Percentiles rank a stretch among this genome's conserved stretches.
phyloP scores from a whole-genome alignment of 345 rosid genomes.

The Dimocarpus longan region DNA sequence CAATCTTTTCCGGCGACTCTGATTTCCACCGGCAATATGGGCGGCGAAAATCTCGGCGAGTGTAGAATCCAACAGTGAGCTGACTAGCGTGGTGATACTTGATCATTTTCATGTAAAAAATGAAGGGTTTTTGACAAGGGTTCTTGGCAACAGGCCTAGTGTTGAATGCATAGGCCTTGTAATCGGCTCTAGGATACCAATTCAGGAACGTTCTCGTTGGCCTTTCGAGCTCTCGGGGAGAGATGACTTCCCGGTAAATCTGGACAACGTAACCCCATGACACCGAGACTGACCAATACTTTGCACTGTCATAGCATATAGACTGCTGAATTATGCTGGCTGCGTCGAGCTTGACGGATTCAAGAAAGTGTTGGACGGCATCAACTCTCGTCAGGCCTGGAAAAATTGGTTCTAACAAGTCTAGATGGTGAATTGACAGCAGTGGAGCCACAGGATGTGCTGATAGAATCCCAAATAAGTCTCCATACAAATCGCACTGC shows the following conservation, averaged over 20 bases:
- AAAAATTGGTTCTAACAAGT: slow-evolving; percentile 74
- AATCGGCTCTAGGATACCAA: slow-evolving; percentile 76
- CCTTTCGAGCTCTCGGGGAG: slow-evolving; percentile 90
- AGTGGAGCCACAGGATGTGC: slow-evolving; percentile 82
- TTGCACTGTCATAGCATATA: slow-evolving; percentile 63
- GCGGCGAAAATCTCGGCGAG: slow-evolving; percentile 33
- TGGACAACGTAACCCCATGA: slow-evolving; percentile 90
- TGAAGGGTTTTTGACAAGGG: slow-evolving; percentile 73
- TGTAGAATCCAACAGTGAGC: slow-evolving; percentile 59
- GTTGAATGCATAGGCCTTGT: slow-evolving; percentile 78
- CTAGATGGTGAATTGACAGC: slow-evolving; percentile 77
- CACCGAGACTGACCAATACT: slow-evolving; percentile 74
- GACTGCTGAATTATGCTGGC: slow-evolving; percentile 84
- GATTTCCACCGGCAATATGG: slow-evolving; percentile 73
- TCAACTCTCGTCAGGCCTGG: slow-evolving; percentile 53
- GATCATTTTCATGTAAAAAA: slow-evolving; percentile 59
- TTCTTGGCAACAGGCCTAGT: slow-evolving; percentile 77
- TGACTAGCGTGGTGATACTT: slow-evolving; percentile 51
- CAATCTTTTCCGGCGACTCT: slow-evolving; percentile 58
- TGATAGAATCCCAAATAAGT: slow-evolving; percentile 66
- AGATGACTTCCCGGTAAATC: slow-evolving; percentile 63
- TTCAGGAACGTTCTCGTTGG: slow-evolving; percentile 84
- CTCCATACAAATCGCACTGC: slow-evolving; percentile 85
- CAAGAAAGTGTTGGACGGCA: slow-evolving; percentile 59
- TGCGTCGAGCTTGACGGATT: slow-evolving; percentile 60